Percentiles rank a stretch among this genome's conserved stretches.
phyloP scores from a whole-genome alignment of 495 filamentous ascomycete genomes.

The Penicillium nucicola region DNA sequence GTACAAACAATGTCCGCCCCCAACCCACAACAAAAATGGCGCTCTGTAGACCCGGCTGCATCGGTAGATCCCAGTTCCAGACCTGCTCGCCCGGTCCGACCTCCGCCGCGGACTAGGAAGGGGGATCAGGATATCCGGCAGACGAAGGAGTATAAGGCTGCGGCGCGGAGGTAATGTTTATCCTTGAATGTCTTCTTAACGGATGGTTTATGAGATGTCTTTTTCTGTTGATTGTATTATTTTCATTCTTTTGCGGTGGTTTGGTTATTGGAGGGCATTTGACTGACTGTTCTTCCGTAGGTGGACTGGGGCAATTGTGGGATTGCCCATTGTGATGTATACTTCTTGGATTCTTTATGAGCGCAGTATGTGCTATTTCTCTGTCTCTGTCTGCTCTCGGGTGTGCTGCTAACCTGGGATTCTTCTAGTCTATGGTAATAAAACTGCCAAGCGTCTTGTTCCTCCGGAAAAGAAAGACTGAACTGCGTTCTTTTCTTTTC shows the following conservation, averaged over 20 bases:
- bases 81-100: constrained; percentile 8
- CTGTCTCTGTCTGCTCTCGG: neutral
- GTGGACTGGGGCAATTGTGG: constrained; percentile 50
- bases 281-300: constrained; percentile 31
- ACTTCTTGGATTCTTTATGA: constrained; percentile 27
- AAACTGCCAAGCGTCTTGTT: constrained; percentile 11
- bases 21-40: constrained; percentile 2
- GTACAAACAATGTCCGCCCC: neutral
- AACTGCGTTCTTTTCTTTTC: neutral
- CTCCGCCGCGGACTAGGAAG: constrained; percentile 1
- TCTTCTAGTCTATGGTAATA: constrained; percentile 16
- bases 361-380: constrained; percentile 5
- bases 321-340: constrained; percentile 49
- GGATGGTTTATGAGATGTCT: neutral
- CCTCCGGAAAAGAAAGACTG: neutral
- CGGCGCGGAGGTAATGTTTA: constrained; percentile 22
- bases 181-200: no score
- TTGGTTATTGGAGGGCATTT: neutral
- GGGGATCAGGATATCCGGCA: constrained; percentile 22
- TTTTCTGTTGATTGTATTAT: neutral
- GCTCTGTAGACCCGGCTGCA: constrained; percentile 1
- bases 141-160: constrained; percentile 29
- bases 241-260: neutral
- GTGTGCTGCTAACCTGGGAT: neutral
- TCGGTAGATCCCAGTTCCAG: constrained; percentile 1